phyloP scores from a whole-genome alignment of 129 eudicot species.

The Silybum marianum region DNA sequence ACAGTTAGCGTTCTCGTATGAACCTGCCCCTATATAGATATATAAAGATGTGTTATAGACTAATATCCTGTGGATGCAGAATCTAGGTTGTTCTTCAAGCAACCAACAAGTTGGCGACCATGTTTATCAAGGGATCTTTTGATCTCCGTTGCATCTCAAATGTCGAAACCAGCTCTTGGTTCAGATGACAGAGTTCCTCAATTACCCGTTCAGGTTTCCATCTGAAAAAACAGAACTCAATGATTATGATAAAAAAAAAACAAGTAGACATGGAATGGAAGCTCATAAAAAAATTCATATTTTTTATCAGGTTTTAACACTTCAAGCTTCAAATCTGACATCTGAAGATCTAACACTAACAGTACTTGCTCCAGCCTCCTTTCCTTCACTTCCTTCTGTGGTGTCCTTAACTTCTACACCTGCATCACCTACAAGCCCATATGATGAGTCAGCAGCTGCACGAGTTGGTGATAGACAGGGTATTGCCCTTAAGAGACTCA shows the following conservation, averaged over 20 bases:
- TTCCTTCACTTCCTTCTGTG: conserved; percentile 67
- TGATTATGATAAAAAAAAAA: not conserved
- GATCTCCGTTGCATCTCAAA: conserved; percentile 96
- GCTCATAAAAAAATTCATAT: not conserved
- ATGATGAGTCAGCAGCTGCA: conserved; percentile 28
- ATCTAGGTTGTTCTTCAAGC: conserved; percentile 93
- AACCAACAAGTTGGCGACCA: conserved; percentile 95
- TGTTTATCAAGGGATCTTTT: conserved; percentile 80
- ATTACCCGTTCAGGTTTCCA: conserved; percentile 88
- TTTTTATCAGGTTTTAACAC: conserved; percentile 75
- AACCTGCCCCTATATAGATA: not conserved
- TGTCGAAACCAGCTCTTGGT: conserved; percentile 66
- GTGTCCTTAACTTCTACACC: conserved; percentile 74
- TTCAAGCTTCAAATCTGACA: conserved; percentile 95
- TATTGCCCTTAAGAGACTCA: conserved; percentile 30
- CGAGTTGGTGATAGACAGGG: conserved; percentile 32
- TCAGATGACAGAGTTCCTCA: conserved; percentile 61
- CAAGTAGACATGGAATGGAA: not conserved
- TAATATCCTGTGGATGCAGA: conserved; percentile 46
- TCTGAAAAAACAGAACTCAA: not conserved
- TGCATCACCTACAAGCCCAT: conserved; percentile 58
- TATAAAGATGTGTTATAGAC: not conserved
- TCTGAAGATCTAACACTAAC: conserved; percentile 85
- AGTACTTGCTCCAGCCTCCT: conserved; percentile 92
- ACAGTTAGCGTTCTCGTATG: no score